Evolutionary conservation across 1,284 basidiomycete genomes (phyloP).

Genomic region (Ganoderma boninense): DNA sequence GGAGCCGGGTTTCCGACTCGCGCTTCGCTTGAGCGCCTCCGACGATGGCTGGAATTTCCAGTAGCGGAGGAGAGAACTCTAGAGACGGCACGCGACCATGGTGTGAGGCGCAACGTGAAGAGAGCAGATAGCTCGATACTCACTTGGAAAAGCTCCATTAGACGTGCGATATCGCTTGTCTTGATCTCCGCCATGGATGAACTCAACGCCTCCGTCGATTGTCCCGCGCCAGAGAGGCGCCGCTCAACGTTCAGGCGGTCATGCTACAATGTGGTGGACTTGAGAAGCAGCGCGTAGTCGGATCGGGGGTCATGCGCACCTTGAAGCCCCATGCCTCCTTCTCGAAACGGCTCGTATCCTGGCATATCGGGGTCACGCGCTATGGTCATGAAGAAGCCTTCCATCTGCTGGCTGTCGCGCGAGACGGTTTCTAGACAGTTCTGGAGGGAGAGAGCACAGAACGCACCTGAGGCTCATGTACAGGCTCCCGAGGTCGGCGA

Average conservation of each 20-base stretch:
- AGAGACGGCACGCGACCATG: not conserved
- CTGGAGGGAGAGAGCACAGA: not conserved
- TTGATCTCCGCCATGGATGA: constrained; percentile 55
- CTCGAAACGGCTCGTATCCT: constrained; percentile 78
- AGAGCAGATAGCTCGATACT: not conserved
- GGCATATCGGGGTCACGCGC: constrained; percentile 51
- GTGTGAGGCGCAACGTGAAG: not conserved
- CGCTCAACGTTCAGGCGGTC: constrained; percentile 77
- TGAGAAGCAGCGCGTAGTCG: not conserved
- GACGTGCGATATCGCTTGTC: constrained; percentile 81
- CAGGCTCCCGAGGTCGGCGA: constrained; percentile 79
- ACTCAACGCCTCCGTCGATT: constrained; percentile 40
- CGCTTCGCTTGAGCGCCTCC: constrained; percentile 22
- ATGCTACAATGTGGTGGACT: constrained; percentile 52
- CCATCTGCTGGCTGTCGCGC: constrained; percentile 72
- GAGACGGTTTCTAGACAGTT: not conserved
- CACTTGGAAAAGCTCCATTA: constrained; percentile 86
- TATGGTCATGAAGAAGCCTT: constrained; percentile 77
- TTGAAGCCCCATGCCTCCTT: constrained; percentile 82
- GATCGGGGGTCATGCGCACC: constrained; percentile 45
- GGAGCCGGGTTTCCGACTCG: constrained; percentile 23
- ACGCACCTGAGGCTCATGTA: constrained; percentile 66
- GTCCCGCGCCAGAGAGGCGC: constrained; percentile 53
- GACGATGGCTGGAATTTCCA: constrained; percentile 67
- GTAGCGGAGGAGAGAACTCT: constrained; percentile 77